Evolutionary conservation across 1,284 basidiomycete species (phyloP).

Genomic region (Hemileia vastatrix): DNA sequence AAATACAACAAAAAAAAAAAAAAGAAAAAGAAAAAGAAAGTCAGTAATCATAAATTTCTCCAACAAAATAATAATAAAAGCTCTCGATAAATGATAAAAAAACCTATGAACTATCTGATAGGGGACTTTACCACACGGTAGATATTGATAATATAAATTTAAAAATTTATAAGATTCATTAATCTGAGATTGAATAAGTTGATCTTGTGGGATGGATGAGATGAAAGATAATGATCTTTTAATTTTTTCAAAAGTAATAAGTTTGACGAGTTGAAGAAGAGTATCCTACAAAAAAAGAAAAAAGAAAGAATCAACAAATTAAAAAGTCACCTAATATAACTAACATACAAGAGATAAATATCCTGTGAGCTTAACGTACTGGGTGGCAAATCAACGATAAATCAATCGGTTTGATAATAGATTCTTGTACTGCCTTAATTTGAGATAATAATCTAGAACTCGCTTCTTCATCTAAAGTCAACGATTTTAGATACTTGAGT

Average conservation of each 20-base stretch:
- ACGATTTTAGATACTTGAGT: conserved; percentile 53
- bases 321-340: background rate
- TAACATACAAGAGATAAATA: background rate
- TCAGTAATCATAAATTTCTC: background rate
- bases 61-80: background rate
- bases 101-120: no score
- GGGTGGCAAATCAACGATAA: background rate
- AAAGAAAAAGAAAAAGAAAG: background rate
- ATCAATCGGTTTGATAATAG: background rate
- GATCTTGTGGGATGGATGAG: background rate
- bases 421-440: background rate
- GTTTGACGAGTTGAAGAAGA: conserved; percentile 13
- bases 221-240: conserved; percentile 4
- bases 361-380: background rate
- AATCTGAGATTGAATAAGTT: no score
- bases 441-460: conserved; percentile 22
- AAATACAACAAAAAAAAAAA: no score
- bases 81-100: background rate
- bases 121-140: conserved; percentile 13
- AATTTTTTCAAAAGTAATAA: conserved; percentile 11
- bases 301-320: background rate
- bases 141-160: conserved; percentile 5
- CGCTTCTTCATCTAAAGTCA: conserved; percentile 47
- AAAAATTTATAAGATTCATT: conserved; percentile 4
- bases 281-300: background rate